Conservation (phyloP, 768 basidiomycete genomes). For the Boletellus ananas region DNA sequence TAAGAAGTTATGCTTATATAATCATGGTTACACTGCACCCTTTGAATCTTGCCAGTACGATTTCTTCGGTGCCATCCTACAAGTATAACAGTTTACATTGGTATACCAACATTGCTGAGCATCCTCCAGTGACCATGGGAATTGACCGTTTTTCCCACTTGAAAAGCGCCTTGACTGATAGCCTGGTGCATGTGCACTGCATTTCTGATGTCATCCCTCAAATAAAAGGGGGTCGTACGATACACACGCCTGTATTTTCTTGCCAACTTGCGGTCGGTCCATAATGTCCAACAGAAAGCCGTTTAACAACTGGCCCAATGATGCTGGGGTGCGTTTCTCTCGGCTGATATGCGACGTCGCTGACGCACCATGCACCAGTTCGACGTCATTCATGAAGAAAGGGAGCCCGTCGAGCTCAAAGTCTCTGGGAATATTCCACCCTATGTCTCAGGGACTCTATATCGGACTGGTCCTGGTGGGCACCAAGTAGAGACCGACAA, state of each 20-base stretch:
- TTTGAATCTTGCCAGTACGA: too few relatives aligned
- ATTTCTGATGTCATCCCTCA: too few relatives aligned
- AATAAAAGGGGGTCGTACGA: not conserved
- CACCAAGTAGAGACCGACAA: slow-evolving; percentile 24
- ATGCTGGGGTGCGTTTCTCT: slow-evolving; percentile 19
- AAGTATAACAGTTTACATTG: too few relatives aligned
- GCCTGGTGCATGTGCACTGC: too few relatives aligned
- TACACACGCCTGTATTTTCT: not conserved
- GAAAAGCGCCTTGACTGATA: too few relatives aligned
- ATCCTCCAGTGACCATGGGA: too few relatives aligned
- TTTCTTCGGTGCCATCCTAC: too few relatives aligned
- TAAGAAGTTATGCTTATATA: too few relatives aligned
- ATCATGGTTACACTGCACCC: too few relatives aligned
- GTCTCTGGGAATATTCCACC: slow-evolving; percentile 31
- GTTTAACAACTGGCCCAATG: slow-evolving; percentile 32
- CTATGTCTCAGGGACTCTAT: slow-evolving; percentile 36
- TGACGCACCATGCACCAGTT: slow-evolving; percentile 16
- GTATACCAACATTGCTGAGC: too few relatives aligned
- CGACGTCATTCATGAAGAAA: slow-evolving; percentile 27
- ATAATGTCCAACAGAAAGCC: slow-evolving; percentile 16
- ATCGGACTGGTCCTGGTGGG: slow-evolving; percentile 38
- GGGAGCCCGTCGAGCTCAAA: slow-evolving; percentile 24
- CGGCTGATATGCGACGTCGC: not conserved
- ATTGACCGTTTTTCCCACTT: too few relatives aligned
- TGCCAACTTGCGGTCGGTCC: not conserved